These are phyloP conservation scores for Malus fusca DNA, from an alignment of 306 rosid genomes.

Conservation along the genomic window DNA sequence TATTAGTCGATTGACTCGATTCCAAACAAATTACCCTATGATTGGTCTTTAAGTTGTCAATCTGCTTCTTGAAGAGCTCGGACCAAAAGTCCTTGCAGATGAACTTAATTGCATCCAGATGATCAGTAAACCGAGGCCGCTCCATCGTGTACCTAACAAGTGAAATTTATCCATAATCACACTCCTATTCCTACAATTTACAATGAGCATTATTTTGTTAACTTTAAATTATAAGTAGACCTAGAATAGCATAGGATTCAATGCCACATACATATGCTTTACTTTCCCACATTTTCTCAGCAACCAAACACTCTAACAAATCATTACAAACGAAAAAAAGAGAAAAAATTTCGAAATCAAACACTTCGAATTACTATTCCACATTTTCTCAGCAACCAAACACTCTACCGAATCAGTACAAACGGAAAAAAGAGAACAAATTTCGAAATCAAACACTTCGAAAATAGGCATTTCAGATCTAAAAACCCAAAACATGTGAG, in stretches of 20 bases:
- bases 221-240: background rate
- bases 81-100: slow-evolving; percentile 99
- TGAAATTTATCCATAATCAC: background rate
- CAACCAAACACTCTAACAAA: background rate
- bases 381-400: background rate
- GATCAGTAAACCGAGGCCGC: slow-evolving; percentile 89
- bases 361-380: background rate
- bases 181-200: background rate
- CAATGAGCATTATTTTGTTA: background rate
- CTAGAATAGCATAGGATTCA: background rate
- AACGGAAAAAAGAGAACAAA: background rate
- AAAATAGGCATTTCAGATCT: slow-evolving; percentile 10
- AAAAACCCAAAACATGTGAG: slow-evolving; percentile 1
- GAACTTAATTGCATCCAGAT: slow-evolving; percentile 91
- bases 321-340: background rate
- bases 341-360: background rate
- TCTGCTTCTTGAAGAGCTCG: slow-evolving; percentile 96
- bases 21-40: slow-evolving; percentile 55
- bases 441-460: background rate
- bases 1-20: background rate
- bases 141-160: slow-evolving; percentile 77
- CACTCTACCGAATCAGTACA: background rate
- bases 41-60: slow-evolving; percentile 94
- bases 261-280: background rate
- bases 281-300: background rate